Evolutionary conservation across 2,329 filamentous ascomycete genomes (phyloP), one percentile per base, ranked within the genome.

Genomic region (Penicillium thymicola): DNA sequence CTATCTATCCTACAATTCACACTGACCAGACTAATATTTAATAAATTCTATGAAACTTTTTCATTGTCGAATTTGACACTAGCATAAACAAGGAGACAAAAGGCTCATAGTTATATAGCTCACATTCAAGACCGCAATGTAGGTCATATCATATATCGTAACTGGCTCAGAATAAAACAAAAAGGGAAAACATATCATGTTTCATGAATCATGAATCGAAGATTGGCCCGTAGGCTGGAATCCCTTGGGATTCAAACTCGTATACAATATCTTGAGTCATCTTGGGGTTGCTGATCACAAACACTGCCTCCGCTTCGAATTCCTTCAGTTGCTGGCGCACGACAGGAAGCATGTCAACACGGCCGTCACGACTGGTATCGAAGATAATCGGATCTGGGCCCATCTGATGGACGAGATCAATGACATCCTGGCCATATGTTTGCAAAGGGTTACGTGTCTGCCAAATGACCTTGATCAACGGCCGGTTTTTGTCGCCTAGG

Each of bases 211-310:
- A 85, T 51, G 82, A 85, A 71, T 91, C 89, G 76, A 87, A 92
- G 60, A 92, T 89, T 10, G 88, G 86, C 9, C 89, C 89, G 71
- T 82, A 91, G 14, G 87, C 86, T 2, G 83, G 80, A 9, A 90
- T 72, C 0, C 87, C 86, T 51, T 85, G 79, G 38, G 78, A 80
- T 73, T 90, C 86, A 51, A 92, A 74, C 8, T 82, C 85, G 66
- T 86, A 88, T 1, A 91, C 87, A 1, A 91, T 78, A 74, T 84
- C 84, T 66, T 81, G 81, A 23, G 87, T 90, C 30, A 90, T 80
- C 51, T 74, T 80, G 54, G 85, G 83, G 68, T 91, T 91, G 50
- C 85, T 85, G 64, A 92, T 87, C 54, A 90, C 81, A 66, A 89
- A 85, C 18, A 90, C 86, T 1, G 87, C 89, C 75, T 90, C 88